These are phyloP conservation scores for Puccinia novopanici DNA, from an alignment of 1,284 basidiomycete genomes.

Conservation along the genomic window DNA sequence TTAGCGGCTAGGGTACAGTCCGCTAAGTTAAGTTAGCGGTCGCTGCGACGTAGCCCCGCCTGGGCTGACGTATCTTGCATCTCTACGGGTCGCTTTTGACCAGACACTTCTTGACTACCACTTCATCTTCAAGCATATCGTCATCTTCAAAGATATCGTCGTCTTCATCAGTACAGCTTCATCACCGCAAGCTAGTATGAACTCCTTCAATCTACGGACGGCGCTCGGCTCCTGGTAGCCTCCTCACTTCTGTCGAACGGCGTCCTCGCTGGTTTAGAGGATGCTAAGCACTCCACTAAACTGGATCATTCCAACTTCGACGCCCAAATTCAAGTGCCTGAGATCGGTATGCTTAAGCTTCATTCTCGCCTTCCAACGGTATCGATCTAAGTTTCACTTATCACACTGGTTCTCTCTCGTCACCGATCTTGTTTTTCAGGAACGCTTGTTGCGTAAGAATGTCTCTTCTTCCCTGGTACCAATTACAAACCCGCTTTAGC, in stretches of 20 bases:
- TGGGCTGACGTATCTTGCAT: no score
- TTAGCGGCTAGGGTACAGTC: no score
- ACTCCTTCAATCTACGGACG: neutral
- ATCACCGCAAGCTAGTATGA: neutral
- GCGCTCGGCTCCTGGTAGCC: neutral
- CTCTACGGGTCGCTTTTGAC: no score
- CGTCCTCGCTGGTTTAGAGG: conserved; percentile 44
- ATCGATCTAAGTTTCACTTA: no score
- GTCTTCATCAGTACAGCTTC: no score
- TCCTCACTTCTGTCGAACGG: conserved; percentile 3
- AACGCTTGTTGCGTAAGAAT: conserved; percentile 44
- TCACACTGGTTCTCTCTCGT: no score
- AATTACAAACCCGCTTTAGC: neutral
- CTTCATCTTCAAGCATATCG: no score
- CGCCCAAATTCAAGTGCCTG: conserved; percentile 22
- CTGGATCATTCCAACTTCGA: conserved; percentile 50
- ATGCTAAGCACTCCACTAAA: conserved; percentile 45
- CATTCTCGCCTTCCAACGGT: no score
- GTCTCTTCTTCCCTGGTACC: neutral
- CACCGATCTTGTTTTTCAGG: conserved; percentile 17
- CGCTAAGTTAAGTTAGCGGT: no score
- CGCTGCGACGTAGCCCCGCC: no score
- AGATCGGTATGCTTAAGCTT: conserved; percentile 31
- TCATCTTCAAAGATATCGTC: no score
- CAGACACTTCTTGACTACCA: no score